phyloP scores from a whole-genome alignment of 2,329 filamentous ascomycete genomes.

The Curvularia sp. region DNA sequence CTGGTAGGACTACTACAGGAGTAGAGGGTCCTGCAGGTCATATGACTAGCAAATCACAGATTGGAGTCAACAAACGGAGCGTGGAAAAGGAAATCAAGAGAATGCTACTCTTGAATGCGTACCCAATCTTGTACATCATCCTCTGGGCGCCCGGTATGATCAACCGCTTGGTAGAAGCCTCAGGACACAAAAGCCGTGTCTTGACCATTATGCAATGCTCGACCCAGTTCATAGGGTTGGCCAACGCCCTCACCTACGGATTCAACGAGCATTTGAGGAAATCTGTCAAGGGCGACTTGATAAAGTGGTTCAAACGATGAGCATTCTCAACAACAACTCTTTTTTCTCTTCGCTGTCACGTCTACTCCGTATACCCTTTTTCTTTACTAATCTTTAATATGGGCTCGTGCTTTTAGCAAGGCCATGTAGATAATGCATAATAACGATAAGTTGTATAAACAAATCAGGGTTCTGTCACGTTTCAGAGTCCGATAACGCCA shows the following conservation, averaged over 20 bases:
- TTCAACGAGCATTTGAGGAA: constrained; percentile 27
- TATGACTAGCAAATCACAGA: background rate
- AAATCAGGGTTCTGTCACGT: background rate
- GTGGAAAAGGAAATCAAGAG: constrained; percentile 32
- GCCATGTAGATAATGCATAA: background rate
- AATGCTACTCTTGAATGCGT: constrained; percentile 45
- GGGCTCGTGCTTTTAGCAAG: background rate
- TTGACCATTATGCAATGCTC: constrained; percentile 25
- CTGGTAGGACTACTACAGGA: background rate
- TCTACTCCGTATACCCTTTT: background rate
- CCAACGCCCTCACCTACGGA: constrained; percentile 29
- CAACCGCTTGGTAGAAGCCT: constrained; percentile 29
- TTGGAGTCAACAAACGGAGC: background rate
- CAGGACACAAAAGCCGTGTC: constrained; percentile 15
- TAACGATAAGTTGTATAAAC: background rate
- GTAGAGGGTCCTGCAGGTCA: background rate
- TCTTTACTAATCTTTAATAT: background rate
- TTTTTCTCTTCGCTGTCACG: background rate
- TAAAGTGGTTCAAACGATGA: background rate
- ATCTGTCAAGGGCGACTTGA: background rate
- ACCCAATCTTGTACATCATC: constrained; percentile 44
- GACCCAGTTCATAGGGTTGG: constrained; percentile 32
- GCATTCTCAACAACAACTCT: background rate
- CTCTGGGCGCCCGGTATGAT: constrained; percentile 46
- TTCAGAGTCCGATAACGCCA: too few species aligned